Evolutionary conservation across 441 rosid genomes (phyloP).

Genomic region (Pelargonium australe): DNA sequence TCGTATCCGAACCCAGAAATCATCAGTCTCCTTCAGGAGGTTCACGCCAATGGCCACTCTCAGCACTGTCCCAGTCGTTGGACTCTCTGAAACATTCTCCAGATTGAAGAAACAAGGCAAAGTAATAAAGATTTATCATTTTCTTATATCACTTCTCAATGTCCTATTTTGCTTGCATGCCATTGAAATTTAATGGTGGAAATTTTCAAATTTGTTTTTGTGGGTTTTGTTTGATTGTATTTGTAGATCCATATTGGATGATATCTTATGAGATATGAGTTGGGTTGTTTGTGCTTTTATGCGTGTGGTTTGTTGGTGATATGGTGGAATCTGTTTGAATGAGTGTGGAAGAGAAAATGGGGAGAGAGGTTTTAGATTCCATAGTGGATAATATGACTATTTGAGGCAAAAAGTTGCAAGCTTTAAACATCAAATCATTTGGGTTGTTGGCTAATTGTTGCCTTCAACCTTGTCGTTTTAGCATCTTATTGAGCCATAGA

Average conservation of each 20-base stretch:
- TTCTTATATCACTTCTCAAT: too few relatives aligned
- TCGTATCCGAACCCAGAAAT: slow-evolving; percentile 22
- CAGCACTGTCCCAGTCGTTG: slow-evolving; percentile 31
- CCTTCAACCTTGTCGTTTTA: neutral
- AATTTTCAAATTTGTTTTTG: too few relatives aligned
- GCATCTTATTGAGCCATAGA: neutral
- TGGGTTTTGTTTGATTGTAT: neutral
- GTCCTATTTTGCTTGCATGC: too few relatives aligned
- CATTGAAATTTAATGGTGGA: too few relatives aligned
- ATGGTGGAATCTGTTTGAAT: slow-evolving; percentile 3
- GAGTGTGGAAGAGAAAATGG: neutral
- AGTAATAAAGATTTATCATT: slow-evolving; percentile 25
- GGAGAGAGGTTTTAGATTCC: neutral
- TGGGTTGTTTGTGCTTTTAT: neutral
- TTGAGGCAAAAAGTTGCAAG: neutral
- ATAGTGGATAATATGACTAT: neutral
- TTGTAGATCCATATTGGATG: neutral
- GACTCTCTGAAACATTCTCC: slow-evolving; percentile 67
- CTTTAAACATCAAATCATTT: neutral
- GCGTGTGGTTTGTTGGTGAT: neutral
- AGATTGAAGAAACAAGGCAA: slow-evolving; percentile 59
- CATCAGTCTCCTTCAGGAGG: slow-evolving; percentile 32
- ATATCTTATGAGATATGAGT: neutral
- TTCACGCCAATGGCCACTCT: slow-evolving; percentile 47
- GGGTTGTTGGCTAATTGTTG: neutral